Base-by-base conservation (phyloP, 805 yeast species). In the Wickerhamomyces sydowiorum region DNA sequence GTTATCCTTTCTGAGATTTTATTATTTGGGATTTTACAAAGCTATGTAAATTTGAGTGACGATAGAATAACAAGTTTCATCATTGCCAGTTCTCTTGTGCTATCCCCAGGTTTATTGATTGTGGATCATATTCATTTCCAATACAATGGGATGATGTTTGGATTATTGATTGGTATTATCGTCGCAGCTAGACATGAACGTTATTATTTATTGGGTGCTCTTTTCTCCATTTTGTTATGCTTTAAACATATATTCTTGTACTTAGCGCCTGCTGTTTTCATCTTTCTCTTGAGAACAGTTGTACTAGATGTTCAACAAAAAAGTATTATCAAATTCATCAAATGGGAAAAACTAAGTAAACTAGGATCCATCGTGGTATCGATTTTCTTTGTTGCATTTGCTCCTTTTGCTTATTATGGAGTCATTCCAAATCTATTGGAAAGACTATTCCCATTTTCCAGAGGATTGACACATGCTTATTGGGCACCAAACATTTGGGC, bases 401-500 rank as follows among this genome's bases (percentile, higher is more conserved):
- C 72, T 1, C 98, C 98, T 1, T 90, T 90, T 55, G 61, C 75
- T 7, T 56, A 56, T 30, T 68, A 76, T 51, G 69, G 71, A 1
- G 85, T 80, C 27, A 54, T 85, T 38, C 82, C 85, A 0, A 78
- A 86, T 47, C 62, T 93, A 15, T 37, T 87, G 8, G 57, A 66
- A 5, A 71, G 99, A 36, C 65, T 93, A 25, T 93, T 93, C 64
- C 99, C 99, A 6, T 91, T 91, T 59, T 83, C 95, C 38, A 72
- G 98, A 59, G 98, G 98, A 1, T 70, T 93, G 29, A 93, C 97
- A 5, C 99, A 93, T 64, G 96, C 98, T 0, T 93, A 93, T 65
- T 93, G 99, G 98, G 98, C 99, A 1, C 98, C 99, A 14, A 93
- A 93, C 56, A 69, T 89, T 37, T 93, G 99, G 99, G 96, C 99